Conservation (phyloP, 495 filamentous ascomycete species). For the Penicillium maclennaniae region DNA sequence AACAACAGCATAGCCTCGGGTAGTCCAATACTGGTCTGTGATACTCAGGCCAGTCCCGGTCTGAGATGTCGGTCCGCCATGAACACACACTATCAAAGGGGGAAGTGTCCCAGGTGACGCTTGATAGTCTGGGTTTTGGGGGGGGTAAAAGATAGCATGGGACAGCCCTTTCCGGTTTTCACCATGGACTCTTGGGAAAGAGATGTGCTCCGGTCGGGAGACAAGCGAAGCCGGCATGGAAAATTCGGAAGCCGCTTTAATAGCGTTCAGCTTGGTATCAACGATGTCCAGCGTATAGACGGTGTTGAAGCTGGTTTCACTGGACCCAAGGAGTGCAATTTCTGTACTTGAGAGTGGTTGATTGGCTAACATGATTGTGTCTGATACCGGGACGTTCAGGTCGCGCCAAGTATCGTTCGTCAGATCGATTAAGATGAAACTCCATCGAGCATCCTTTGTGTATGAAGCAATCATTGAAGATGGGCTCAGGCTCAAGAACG, state of each 20-base stretch:
- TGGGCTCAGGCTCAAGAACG: conserved; percentile 22
- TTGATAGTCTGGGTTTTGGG: conserved; percentile 34
- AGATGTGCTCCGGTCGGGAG: conserved; percentile 31
- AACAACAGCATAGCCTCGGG: conserved; percentile 42
- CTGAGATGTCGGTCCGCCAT: conserved; percentile 44
- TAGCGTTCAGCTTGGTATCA: conserved; percentile 2
- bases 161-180: conserved; percentile 10
- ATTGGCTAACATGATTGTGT: conserved; percentile 3
- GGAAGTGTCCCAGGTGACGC: conserved; percentile 26
- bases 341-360: conserved; percentile 15
- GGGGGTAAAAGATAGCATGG: conserved; percentile 37
- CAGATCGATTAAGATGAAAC: conserved; percentile 29
- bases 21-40: conserved; percentile 40
- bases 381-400: conserved; percentile 2
- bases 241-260: conserved; percentile 11
- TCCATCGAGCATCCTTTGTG: conserved; percentile 18
- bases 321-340: conserved; percentile 6
- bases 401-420: conserved; percentile 7
- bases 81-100: conserved; percentile 39
- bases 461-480: conserved; percentile 24
- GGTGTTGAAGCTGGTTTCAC: conserved; percentile 1
- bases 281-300: conserved; percentile 15
- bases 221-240: conserved; percentile 23
- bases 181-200: conserved; percentile 29
- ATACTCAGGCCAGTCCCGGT: conserved; percentile 30